These are phyloP conservation scores for Erucastrum elatum DNA, from an alignment of 345 rosid genomes.

Conservation along the genomic window DNA sequence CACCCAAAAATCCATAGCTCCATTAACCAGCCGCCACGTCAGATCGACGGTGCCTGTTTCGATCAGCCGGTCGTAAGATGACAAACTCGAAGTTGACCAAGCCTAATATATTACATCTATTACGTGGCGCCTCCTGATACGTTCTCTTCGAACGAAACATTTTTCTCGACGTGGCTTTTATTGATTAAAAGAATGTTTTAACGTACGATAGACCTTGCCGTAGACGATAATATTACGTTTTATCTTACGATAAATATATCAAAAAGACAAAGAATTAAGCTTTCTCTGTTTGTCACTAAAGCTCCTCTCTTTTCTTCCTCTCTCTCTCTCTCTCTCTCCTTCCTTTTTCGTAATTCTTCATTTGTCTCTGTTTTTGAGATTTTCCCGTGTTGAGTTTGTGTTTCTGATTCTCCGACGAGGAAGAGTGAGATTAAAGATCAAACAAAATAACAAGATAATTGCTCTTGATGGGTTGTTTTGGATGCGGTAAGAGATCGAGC, in stretches of 20 bases:
- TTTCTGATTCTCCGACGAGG: constrained; percentile 6
- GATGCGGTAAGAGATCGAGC: constrained; percentile 48
- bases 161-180: not conserved
- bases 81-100: constrained; percentile 33
- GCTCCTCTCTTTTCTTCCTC: constrained; percentile 3
- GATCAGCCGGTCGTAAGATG: constrained; percentile 22
- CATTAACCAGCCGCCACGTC: constrained; percentile 34
- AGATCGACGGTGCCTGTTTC: constrained; percentile 19
- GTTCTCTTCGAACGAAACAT: not conserved
- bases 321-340: not conserved
- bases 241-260: constrained; percentile 9
- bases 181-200: not conserved
- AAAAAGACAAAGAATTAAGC: constrained; percentile 31
- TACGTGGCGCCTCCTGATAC: constrained; percentile 13
- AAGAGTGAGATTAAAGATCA: not conserved
- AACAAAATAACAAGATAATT: not conserved
- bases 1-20: constrained; percentile 2
- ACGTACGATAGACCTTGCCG: constrained; percentile 10
- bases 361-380: constrained; percentile 14
- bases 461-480: constrained; percentile 64
- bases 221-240: constrained; percentile 11
- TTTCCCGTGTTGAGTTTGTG: constrained; percentile 19
- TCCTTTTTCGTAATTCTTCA: constrained; percentile 30
- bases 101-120: not conserved
- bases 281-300: constrained; percentile 39